Percentiles rank a stretch among this genome's conserved stretches.
phyloP scores from a whole-genome alignment of 108 stramenopile species.

The Mediolabrus comicus region DNA sequence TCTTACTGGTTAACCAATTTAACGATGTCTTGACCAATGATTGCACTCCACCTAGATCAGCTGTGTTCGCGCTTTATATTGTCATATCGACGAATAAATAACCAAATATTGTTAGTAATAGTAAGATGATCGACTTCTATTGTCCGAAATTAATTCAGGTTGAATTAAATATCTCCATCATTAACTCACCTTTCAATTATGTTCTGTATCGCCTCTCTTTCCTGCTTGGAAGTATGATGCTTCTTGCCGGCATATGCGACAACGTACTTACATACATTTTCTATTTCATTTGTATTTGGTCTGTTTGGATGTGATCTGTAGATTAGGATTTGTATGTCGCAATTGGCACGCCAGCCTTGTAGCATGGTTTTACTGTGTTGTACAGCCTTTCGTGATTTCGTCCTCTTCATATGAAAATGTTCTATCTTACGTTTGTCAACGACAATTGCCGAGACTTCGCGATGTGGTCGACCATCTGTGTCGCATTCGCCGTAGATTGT shows the following conservation, averaged over 20 bases:
- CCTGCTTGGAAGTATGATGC: neutral
- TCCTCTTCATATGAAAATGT: neutral
- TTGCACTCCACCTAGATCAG: neutral
- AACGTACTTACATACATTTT: neutral
- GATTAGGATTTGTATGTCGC: neutral
- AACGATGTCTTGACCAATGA: neutral
- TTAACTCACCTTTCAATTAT: neutral
- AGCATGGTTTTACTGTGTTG: neutral
- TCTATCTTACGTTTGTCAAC: neutral
- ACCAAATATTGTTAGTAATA: neutral
- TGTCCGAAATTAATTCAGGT: neutral
- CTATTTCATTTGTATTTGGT: neutral
- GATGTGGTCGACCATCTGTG: neutral
- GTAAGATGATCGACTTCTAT: neutral
- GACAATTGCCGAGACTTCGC: neutral
- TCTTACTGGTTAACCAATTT: neutral
- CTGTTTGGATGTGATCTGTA: neutral
- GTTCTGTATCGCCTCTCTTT: too few species aligned
- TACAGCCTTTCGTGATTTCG: neutral
- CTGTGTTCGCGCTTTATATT: neutral
- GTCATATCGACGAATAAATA: neutral
- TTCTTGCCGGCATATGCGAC: conserved; percentile 5
- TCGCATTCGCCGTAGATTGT: neutral
- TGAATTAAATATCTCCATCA: neutral
- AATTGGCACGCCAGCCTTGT: neutral